A percentile compares a stretch with the other conserved stretches of the same genome.
phyloP scores from a whole-genome alignment of 176 grass and related monocot species.

The Olyra latifolia region DNA sequence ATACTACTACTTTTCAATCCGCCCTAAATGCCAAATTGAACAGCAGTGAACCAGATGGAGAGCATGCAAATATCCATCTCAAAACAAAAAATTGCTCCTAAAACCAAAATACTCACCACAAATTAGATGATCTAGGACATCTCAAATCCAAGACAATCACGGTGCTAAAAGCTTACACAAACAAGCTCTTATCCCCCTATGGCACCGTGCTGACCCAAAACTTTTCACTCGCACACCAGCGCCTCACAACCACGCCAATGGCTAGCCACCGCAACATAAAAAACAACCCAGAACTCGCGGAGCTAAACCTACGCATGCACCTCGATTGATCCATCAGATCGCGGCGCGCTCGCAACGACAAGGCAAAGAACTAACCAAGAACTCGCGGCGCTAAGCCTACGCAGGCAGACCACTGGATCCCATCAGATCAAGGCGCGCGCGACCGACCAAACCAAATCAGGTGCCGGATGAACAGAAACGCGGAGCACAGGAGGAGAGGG shows the following conservation, averaged over 20 bases:
- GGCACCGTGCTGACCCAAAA: neutral
- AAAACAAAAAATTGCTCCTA: neutral
- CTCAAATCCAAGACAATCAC: neutral
- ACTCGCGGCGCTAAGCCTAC: neutral
- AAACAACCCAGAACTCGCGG: neutral
- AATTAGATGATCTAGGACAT: neutral
- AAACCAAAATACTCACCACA: neutral
- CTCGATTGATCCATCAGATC: constrained; percentile 1
- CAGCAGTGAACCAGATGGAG: neutral
- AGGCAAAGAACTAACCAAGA: neutral
- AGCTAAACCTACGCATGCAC: neutral
- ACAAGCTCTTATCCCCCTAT: neutral
- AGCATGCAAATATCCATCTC: neutral
- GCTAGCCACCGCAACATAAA: neutral
- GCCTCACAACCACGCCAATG: neutral
- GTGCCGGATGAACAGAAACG: neutral
- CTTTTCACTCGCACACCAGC: neutral
- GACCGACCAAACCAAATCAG: neutral
- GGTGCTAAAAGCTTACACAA: neutral
- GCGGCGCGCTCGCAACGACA: neutral
- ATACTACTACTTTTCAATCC: neutral
- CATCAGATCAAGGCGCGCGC: constrained; percentile 10
- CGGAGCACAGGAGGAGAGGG: neutral
- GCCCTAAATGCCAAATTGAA: neutral
- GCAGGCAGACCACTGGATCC: neutral